A percentile compares a stretch with the other conserved stretches of the same genome.
These are phyloP conservation scores for Ogataea chonburiensis DNA, from an alignment of 805 yeast species.

Conservation along the genomic window DNA sequence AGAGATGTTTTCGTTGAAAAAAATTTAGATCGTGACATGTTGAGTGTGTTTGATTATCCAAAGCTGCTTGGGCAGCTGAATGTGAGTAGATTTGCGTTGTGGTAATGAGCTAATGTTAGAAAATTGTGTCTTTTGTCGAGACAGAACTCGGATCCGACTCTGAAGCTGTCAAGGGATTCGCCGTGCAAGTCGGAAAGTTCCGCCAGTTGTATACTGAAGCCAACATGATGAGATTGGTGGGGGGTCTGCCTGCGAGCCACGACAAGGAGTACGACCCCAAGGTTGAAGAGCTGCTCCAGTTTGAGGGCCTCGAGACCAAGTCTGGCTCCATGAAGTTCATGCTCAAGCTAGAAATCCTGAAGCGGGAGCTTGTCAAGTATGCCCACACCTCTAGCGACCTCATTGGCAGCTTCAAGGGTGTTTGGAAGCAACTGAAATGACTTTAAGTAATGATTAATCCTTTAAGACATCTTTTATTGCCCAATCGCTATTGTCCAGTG, in stretches of 20 bases:
- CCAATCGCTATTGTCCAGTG: constrained; percentile 94
- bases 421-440: constrained; percentile 18
- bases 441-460: constrained; percentile 13
- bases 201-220: constrained; percentile 8
- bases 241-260: constrained; percentile 14
- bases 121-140: constrained; percentile 10
- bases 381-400: constrained; percentile 5
- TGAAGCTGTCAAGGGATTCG: constrained; percentile 5
- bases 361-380: constrained; percentile 13
- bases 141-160: constrained; percentile 6
- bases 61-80: constrained; percentile 10
- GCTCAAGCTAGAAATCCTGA: constrained; percentile 18
- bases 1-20: constrained; percentile 1
- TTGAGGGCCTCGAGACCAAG: constrained; percentile 7
- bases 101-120: constrained; percentile 3
- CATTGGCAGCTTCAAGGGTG: constrained; percentile 17
- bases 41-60: constrained; percentile 17
- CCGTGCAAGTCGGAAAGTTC: constrained; percentile 10
- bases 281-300: constrained; percentile 13
- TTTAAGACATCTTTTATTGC: constrained; percentile 31
- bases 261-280: constrained; percentile 14
- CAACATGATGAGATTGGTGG: constrained; percentile 13
- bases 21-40: constrained; percentile 10
- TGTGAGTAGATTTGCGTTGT: constrained; percentile 11
- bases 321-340: constrained; percentile 17